Evolutionary conservation across 768 basidiomycete species (phyloP).

Genomic region (Suillus cothurnatus): DNA sequence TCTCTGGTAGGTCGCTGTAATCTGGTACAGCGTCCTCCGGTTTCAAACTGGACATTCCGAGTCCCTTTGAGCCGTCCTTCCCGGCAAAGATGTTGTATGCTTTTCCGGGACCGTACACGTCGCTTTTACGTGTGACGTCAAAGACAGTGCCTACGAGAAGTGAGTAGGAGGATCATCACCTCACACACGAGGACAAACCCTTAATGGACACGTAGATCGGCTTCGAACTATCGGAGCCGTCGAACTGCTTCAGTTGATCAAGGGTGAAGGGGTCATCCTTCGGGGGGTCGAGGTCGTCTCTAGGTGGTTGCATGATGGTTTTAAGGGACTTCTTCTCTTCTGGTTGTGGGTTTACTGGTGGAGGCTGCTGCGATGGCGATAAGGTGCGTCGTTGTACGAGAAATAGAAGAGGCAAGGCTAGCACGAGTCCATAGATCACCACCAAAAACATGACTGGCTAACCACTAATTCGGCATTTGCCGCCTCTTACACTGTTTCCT

Average conservation of each 20-base stretch:
- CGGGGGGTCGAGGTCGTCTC: constrained; percentile 63
- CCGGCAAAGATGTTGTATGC: constrained; percentile 90
- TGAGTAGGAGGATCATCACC: constrained; percentile 9
- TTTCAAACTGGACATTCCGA: constrained; percentile 89
- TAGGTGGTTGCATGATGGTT: constrained; percentile 72
- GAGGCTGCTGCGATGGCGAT: constrained; percentile 11
- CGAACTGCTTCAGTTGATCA: constrained; percentile 65
- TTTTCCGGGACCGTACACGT: constrained; percentile 85
- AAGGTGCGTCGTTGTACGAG: constrained; percentile 22
- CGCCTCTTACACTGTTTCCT: constrained; percentile 5
- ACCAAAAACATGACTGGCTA: constrained; percentile 20
- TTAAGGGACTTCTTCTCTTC: constrained; percentile 41
- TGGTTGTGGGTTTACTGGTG: constrained; percentile 17
- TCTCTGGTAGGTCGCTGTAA: constrained; percentile 72
- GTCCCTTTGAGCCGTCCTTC: constrained; percentile 87
- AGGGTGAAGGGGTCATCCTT: constrained; percentile 79
- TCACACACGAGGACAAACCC: constrained; percentile 44
- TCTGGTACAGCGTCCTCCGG: constrained; percentile 86
- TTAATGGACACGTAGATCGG: constrained; percentile 95
- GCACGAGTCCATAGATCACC: constrained; percentile 33
- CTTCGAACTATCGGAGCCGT: constrained; percentile 63
- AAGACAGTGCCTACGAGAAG: constrained; percentile 74
- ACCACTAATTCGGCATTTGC: constrained; percentile 4
- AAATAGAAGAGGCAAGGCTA: constrained; percentile 34
- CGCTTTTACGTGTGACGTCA: constrained; percentile 82